phyloP scores from a whole-genome alignment of 2,329 filamentous ascomycete species.

The Penicillium sp. region DNA sequence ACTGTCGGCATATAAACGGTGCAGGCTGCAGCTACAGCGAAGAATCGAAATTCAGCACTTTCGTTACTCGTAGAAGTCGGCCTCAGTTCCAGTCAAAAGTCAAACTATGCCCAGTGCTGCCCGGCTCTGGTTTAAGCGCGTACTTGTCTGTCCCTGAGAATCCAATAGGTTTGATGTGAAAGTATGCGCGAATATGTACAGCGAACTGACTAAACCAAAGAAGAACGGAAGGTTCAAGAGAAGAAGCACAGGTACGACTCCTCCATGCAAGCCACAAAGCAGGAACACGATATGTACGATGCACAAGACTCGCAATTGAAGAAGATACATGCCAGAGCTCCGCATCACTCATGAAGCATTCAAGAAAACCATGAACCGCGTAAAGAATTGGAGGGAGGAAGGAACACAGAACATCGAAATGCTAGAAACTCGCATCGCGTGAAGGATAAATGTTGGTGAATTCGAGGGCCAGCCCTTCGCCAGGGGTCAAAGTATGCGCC shows the following conservation, averaged over 20 bases:
- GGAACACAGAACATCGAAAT: not conserved
- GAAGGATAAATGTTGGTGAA: not conserved
- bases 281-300: not conserved
- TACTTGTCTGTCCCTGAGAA: not conserved
- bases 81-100: too few species aligned
- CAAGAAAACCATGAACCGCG: not conserved
- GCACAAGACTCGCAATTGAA: not conserved
- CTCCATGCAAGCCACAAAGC: not conserved
- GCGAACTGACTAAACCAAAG: not conserved
- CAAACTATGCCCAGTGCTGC: not conserved
- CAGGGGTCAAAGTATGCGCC: not conserved
- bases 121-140: not conserved
- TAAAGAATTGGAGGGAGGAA: not conserved
- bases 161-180: not conserved
- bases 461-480: not conserved
- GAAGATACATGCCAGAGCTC: not conserved
- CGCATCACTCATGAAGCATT: constrained; percentile 13
- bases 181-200: not conserved
- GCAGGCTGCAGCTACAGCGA: not conserved
- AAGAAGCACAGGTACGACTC: not conserved
- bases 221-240: not conserved
- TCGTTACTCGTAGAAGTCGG: too few species aligned
- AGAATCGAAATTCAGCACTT: too few species aligned
- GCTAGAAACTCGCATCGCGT: not conserved
- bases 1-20: not conserved